Evolutionary conservation across 768 basidiomycete genomes (phyloP).

Genomic region (Mycena maculata): DNA sequence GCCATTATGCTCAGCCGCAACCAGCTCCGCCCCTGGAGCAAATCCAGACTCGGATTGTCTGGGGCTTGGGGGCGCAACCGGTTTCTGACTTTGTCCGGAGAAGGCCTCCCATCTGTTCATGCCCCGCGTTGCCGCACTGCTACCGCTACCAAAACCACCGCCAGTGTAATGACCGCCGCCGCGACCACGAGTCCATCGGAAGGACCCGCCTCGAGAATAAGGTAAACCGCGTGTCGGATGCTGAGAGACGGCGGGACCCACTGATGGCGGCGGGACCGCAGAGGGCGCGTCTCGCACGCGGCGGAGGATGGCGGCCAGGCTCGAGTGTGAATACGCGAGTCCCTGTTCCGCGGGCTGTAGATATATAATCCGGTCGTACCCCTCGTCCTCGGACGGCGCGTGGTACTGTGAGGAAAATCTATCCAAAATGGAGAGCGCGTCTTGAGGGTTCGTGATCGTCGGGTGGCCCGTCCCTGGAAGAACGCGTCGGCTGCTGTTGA

Average conservation of each 20-base stretch:
- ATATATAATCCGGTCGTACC: constrained; percentile 69
- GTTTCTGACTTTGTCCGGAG: constrained; percentile 1
- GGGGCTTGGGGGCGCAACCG: not conserved
- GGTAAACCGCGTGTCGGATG: constrained; percentile 32
- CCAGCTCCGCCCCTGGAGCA: not conserved
- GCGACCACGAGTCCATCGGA: constrained; percentile 38
- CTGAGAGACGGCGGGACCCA: constrained; percentile 36
- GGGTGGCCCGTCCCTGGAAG: constrained; percentile 76
- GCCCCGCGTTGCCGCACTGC: constrained; percentile 23
- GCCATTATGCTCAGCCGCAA: not conserved
- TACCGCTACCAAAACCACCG: constrained; percentile 19
- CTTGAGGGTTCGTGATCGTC: constrained; percentile 73
- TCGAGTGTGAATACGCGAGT: constrained; percentile 61
- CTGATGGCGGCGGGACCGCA: constrained; percentile 36
- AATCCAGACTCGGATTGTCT: not conserved
- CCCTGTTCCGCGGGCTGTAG: constrained; percentile 56
- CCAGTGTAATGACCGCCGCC: constrained; percentile 34
- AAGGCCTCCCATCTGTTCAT: constrained; percentile 19
- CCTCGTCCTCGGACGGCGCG: constrained; percentile 68
- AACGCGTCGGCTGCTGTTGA: constrained; percentile 18
- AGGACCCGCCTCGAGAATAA: constrained; percentile 37
- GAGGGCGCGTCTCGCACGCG: constrained; percentile 60
- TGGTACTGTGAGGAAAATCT: constrained; percentile 73
- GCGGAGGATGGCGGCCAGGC: constrained; percentile 63
- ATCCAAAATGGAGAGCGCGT: constrained; percentile 70